These are phyloP conservation scores for sunflower (Helianthus annuus) DNA, from an alignment of 129 eudicot genomes.

Conservation along the genomic window DNA sequence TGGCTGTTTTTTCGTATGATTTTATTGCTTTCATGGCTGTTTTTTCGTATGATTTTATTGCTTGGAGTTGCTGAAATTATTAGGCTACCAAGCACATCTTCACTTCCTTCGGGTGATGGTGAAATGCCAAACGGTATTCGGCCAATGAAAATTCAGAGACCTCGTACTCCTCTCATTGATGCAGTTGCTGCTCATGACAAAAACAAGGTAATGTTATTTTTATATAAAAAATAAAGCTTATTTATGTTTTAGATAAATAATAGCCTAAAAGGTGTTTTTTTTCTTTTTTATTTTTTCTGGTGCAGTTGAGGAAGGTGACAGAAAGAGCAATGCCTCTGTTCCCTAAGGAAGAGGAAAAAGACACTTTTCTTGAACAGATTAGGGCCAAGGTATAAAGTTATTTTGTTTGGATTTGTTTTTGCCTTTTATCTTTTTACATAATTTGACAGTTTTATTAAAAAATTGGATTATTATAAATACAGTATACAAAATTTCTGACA, in stretches of 20 bases:
- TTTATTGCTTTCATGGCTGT: too few species aligned
- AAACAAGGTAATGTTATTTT: conserved; percentile 61
- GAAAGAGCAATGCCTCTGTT: conserved; percentile 52
- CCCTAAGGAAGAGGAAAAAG: conserved; percentile 72
- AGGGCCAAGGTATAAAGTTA: conserved; percentile 56
- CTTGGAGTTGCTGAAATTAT: too few species aligned
- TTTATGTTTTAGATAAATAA: background rate
- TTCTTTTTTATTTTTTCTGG: background rate
- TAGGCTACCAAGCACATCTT: conserved; percentile 34
- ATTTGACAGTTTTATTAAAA: background rate
- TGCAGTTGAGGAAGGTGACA: conserved; percentile 79
- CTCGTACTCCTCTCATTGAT: conserved; percentile 78
- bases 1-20: too few species aligned
- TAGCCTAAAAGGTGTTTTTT: background rate
- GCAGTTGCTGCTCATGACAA: conserved; percentile 82
- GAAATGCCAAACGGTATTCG: conserved; percentile 46
- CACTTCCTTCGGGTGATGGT: conserved; percentile 38
- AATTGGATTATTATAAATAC: background rate
- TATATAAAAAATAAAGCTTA: background rate
- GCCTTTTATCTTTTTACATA: background rate
- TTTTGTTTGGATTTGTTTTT: background rate
- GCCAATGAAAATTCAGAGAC: conserved; percentile 60
- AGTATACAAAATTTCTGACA: background rate
- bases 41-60: too few species aligned
- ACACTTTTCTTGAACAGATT: conserved; percentile 75